Conservation (phyloP, 768 basidiomycete species). For the Amanita fuliginea region DNA sequence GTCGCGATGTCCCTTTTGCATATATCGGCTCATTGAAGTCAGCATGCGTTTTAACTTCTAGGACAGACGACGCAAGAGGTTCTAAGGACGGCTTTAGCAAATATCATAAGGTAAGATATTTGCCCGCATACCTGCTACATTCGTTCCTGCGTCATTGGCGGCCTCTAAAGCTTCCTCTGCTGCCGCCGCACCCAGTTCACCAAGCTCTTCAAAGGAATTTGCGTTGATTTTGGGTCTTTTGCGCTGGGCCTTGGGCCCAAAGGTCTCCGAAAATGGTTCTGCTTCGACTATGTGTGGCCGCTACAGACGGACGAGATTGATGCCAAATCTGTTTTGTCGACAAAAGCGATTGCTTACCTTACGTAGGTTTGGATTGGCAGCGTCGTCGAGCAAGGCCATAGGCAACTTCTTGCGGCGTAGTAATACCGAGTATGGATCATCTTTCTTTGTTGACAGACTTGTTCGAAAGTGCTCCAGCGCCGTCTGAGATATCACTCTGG, state of each 20-base stretch:
- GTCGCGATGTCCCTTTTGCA: slow-evolving; percentile 87
- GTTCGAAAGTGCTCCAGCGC: slow-evolving; percentile 95
- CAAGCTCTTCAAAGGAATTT: slow-evolving; percentile 88
- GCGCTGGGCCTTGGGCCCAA: slow-evolving; percentile 91
- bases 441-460: slow-evolving; percentile 70
- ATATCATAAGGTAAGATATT: background rate
- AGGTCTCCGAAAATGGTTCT: slow-evolving; percentile 90
- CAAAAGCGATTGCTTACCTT: slow-evolving; percentile 41
- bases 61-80: slow-evolving; percentile 35
- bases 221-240: slow-evolving; percentile 81
- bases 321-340: background rate
- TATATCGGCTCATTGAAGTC: slow-evolving; percentile 87
- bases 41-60: slow-evolving; percentile 54
- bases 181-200: slow-evolving; percentile 48
- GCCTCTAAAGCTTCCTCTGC: slow-evolving; percentile 41
- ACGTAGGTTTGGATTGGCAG: slow-evolving; percentile 64
- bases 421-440: slow-evolving; percentile 95
- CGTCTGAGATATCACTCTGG: slow-evolving; percentile 94
- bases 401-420: slow-evolving; percentile 92
- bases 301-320: slow-evolving; percentile 24
- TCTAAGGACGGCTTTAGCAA: slow-evolving; percentile 18
- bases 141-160: slow-evolving; percentile 24
- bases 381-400: slow-evolving; percentile 91
- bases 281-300: slow-evolving; percentile 92
- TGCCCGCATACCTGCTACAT: slow-evolving; percentile 31